These are phyloP conservation scores for Ganoderma sinense DNA, from an alignment of 1,284 basidiomycete species.

Conservation along the genomic window DNA sequence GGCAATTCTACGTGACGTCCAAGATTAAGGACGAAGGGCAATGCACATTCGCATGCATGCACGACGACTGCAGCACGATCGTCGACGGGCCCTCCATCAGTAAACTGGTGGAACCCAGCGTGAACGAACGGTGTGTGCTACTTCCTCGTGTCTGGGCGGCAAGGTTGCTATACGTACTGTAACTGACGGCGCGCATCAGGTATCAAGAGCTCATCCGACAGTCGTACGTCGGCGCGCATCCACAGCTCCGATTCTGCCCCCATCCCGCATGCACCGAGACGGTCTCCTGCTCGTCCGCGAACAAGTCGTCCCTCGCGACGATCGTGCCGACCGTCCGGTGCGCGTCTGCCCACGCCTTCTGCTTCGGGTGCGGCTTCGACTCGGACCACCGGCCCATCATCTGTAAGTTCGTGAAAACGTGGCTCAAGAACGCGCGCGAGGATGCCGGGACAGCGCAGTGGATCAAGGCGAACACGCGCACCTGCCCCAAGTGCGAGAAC, in stretches of 20 bases:
- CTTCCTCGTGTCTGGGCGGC: neutral
- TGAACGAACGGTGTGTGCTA: constrained; percentile 44
- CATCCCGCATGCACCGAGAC: constrained; percentile 44
- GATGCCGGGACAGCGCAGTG: constrained; percentile 77
- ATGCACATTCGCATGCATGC: constrained; percentile 70
- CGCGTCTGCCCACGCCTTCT: constrained; percentile 55
- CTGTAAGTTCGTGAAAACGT: constrained; percentile 64
- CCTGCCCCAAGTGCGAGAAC: constrained; percentile 69
- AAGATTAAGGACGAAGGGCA: constrained; percentile 71
- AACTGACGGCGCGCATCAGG: constrained; percentile 36
- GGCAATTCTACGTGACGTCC: constrained; percentile 60
- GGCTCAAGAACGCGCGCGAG: constrained; percentile 73
- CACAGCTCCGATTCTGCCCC: constrained; percentile 67
- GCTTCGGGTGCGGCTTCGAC: constrained; percentile 62
- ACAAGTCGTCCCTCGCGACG: constrained; percentile 51
- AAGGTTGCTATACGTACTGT: neutral
- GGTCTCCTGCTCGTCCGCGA: constrained; percentile 43
- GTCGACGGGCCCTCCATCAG: constrained; percentile 57
- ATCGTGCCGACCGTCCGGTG: constrained; percentile 68
- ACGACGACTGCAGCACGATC: constrained; percentile 60
- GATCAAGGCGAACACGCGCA: constrained; percentile 75
- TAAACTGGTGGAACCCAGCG: constrained; percentile 45
- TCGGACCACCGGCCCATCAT: constrained; percentile 68
- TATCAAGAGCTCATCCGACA: constrained; percentile 65
- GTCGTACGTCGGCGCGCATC: constrained; percentile 67